A percentile compares a stretch with the other conserved stretches of the same genome.
Conservation (phyloP, 2,329 filamentous ascomycete genomes). For the Rasamsonia emersonii region DNA sequence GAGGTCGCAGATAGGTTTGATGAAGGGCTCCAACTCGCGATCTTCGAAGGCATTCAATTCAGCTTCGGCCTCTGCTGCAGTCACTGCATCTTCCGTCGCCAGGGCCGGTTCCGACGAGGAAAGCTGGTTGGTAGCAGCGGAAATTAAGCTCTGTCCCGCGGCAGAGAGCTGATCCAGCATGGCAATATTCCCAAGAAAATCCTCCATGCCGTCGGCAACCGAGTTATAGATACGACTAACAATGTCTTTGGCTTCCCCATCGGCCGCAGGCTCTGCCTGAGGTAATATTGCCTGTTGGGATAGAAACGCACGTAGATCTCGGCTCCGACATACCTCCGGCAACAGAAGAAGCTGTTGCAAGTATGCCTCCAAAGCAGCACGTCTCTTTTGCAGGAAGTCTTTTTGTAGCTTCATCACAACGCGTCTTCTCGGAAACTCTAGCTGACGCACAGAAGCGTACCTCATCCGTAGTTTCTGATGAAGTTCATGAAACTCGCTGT, state of each 20-base stretch:
- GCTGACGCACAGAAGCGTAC: slow-evolving; percentile 77
- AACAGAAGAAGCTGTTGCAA: slow-evolving; percentile 71
- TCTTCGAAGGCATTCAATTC: slow-evolving; percentile 90
- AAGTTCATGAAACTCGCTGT: slow-evolving; percentile 94
- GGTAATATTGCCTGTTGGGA: slow-evolving; percentile 75
- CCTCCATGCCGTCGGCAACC: slow-evolving; percentile 95
- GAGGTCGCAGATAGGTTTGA: slow-evolving; percentile 96
- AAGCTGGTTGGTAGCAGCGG: slow-evolving; percentile 44
- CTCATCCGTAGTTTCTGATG: slow-evolving; percentile 78
- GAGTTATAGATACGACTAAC: slow-evolving; percentile 94
- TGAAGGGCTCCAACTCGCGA: slow-evolving; percentile 83
- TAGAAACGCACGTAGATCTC: slow-evolving; percentile 84
- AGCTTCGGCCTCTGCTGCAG: slow-evolving; percentile 72
- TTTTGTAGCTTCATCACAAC: slow-evolving; percentile 95
- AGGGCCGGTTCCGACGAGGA: slow-evolving; percentile 36
- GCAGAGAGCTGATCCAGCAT: slow-evolving; percentile 90
- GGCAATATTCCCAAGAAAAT: slow-evolving; percentile 91
- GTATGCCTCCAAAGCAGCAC: slow-evolving; percentile 76
- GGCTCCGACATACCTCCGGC: slow-evolving; percentile 87
- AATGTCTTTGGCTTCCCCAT: slow-evolving; percentile 66
- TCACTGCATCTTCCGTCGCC: slow-evolving; percentile 40
- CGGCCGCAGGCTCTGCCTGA: slow-evolving; percentile 50
- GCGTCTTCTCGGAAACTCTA: slow-evolving; percentile 86
- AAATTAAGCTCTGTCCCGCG: slow-evolving; percentile 75
- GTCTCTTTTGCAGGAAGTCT: slow-evolving; percentile 87